A percentile compares a stretch with the other conserved stretches of the same genome.
Conservation (phyloP, 129 eudicot genomes). For the Arctium lappa region DNA sequence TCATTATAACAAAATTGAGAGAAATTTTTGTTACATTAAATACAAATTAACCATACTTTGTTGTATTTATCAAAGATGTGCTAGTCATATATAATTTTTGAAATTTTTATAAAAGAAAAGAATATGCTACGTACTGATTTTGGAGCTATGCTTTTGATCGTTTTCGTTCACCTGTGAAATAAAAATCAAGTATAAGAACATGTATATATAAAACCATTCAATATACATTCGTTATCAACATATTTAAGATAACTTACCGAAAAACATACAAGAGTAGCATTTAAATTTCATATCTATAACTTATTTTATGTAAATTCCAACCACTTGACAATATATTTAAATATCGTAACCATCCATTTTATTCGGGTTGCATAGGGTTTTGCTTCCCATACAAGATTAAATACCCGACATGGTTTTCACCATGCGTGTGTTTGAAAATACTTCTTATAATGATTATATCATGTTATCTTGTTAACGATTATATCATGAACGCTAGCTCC, state of each 20-base stretch:
- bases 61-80: neutral
- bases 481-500: neutral
- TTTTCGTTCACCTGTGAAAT: constrained; percentile 22
- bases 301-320: neutral
- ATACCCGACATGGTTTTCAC: neutral
- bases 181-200: neutral
- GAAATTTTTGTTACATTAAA: neutral
- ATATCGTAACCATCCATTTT: neutral
- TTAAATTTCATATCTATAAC: neutral
- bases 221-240: neutral
- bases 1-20: neutral
- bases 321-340: neutral
- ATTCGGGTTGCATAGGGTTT: neutral
- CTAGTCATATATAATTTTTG: neutral
- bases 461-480: neutral
- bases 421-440: neutral
- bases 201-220: neutral
- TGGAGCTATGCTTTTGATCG: constrained; percentile 13
- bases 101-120: neutral
- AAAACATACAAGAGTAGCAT: neutral
- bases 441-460: neutral
- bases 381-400: neutral
- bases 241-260: neutral
- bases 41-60: neutral
- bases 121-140: constrained; percentile 18